Base-by-base conservation (phyloP, 2,329 filamentous ascomycete species). In the Bipolaris cookei region DNA sequence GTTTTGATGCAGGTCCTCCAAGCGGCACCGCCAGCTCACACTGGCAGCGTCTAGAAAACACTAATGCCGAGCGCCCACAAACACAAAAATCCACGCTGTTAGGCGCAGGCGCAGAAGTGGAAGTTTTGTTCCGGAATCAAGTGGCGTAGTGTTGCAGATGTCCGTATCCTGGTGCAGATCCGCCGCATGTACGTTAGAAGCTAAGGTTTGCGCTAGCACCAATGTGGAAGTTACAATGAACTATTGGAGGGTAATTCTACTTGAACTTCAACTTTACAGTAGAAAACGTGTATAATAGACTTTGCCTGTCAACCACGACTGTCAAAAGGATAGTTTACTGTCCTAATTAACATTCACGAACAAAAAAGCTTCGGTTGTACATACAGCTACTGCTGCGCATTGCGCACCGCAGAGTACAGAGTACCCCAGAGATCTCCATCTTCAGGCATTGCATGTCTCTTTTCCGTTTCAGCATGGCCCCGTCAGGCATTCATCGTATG, bases 81-180 rank as follows among this genome's bases (percentile, higher is more conserved):
- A 55, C 44, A 39, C 54, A 34, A 50, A 56, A 38, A 58, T 30
- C 41, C 38, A 45, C 35, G 32, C 48, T 39, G 41, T 37, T 34
- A 59, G 55, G 42, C 48, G 48, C 21, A 52, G 50, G 54, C 52
- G 53, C 52, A 38, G 30, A 54, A 38, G 48, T 46, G 44, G 21
- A 37, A 42, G 46, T 51, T 43, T 28, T 48, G 53, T 50, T 37
- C 47, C 43, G 38, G 54, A 37, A 38, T 39, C 48, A 47, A 54
- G 56, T 64, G 64, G 48, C 50, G 50, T 62, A 51, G 56, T 64
- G 62, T 67, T 62, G 59, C 66, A 68, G 57, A 51, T 58, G 38
- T 58, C 49, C 54, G 43, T 42, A 54, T 56, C 58, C 63, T 61
- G 58, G 61, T 53, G 52, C 54, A 61, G 60, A 65, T 63, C 59